Conservation (phyloP, 768 basidiomycete genomes). For the Boletus rubropictus region DNA sequence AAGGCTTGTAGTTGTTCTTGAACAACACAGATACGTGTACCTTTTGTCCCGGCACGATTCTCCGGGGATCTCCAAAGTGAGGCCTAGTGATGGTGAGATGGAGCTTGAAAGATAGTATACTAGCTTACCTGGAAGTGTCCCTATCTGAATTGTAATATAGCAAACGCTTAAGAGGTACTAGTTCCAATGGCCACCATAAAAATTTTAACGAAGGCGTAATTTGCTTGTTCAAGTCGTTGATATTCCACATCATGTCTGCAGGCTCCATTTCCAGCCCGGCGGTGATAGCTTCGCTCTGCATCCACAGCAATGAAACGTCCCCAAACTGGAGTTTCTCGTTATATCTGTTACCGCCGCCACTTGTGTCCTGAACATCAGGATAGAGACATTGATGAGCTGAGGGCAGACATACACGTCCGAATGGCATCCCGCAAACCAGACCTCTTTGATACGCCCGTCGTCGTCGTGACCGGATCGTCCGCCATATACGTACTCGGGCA, state of each 20-base stretch:
- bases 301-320: conserved; percentile 28
- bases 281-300: conserved; percentile 27
- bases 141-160: conserved; percentile 26
- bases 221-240: conserved; percentile 22
- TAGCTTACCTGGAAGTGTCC: conserved; percentile 17
- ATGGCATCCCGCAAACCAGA: conserved; percentile 40
- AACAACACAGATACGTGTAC: conserved; percentile 30
- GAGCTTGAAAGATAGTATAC: not conserved
- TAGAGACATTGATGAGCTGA: not conserved
- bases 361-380: conserved; percentile 7
- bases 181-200: conserved; percentile 23
- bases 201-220: conserved; percentile 14
- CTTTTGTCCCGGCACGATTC: conserved; percentile 27
- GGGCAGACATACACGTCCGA: conserved; percentile 33
- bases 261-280: conserved; percentile 22
- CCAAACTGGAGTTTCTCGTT: conserved; percentile 27
- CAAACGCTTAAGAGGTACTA: conserved; percentile 22
- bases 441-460: conserved; percentile 33
- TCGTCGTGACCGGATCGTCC: conserved; percentile 12
- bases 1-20: conserved; percentile 27
- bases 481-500: conserved; percentile 38
- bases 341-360: conserved; percentile 26
- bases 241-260: conserved; percentile 26
- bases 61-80: conserved; percentile 23
- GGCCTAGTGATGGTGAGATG: conserved; percentile 19